phyloP scores from a whole-genome alignment of 805 yeast genomes.

The Cyberlindnera mrakii region DNA sequence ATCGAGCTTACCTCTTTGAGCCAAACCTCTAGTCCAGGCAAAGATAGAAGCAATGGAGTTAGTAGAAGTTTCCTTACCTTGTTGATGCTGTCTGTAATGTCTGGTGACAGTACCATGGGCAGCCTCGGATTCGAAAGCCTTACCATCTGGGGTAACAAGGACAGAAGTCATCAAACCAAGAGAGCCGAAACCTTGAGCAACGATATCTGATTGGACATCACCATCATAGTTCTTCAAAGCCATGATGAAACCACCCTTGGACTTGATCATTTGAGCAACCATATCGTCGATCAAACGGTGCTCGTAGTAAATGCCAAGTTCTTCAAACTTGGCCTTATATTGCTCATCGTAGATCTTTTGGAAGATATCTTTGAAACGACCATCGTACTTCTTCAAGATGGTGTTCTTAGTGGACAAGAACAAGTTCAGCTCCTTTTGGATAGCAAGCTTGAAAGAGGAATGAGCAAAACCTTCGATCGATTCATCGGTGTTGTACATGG shows the following conservation, averaged over 20 bases:
- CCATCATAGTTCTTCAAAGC: constrained; percentile 98
- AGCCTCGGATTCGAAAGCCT: constrained; percentile 92
- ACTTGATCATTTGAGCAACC: constrained; percentile 98
- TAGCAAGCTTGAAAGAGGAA: constrained; percentile 83
- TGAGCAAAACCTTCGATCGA: constrained; percentile 90
- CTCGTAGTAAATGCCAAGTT: constrained; percentile 84
- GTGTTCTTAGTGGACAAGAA: constrained; percentile 93
- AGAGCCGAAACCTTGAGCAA: constrained; percentile 97
- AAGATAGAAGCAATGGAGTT: constrained; percentile 95
- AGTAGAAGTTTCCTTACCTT: constrained; percentile 95
- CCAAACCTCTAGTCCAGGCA: constrained; percentile 94
- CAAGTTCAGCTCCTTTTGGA: constrained; percentile 70
- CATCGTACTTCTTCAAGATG: constrained; percentile 89
- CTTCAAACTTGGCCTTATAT: constrained; percentile 69
- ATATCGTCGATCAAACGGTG: constrained; percentile 95
- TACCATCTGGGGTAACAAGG: constrained; percentile 89
- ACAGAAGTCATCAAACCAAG: constrained; percentile 96
- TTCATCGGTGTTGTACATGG: constrained; percentile 95
- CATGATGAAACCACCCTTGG: constrained; percentile 89
- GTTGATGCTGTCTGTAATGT: constrained; percentile 93
- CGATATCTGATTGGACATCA: constrained; percentile 94
- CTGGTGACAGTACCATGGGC: constrained; percentile 99
- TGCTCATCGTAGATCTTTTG: constrained; percentile 67
- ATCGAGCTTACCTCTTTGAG: constrained; percentile 89
- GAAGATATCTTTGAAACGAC: constrained; percentile 91